Conservation (phyloP, 495 filamentous ascomycete genomes). For the Aspergillus biplanus region DNA sequence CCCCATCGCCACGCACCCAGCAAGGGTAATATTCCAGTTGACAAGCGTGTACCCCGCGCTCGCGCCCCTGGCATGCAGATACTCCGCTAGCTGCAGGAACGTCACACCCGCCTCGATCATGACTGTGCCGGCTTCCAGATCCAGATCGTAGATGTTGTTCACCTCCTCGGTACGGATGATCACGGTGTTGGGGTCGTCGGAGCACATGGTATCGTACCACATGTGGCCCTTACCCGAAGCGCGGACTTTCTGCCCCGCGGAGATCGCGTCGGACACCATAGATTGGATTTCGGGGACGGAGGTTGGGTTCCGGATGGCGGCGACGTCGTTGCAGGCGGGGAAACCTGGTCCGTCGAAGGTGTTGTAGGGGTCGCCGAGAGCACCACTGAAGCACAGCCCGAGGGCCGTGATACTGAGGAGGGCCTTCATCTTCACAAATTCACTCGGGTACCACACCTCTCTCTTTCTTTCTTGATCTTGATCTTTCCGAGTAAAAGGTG, state of each 20-base stretch:
- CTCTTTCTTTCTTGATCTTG: not conserved
- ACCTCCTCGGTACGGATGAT: slow-evolving; percentile 22
- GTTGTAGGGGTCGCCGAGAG: slow-evolving; percentile 13
- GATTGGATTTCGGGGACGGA: slow-evolving; percentile 15
- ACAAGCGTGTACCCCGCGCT: slow-evolving; percentile 21
- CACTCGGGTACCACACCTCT: not conserved
- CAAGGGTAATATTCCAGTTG: slow-evolving; percentile 23
- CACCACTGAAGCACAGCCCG: not conserved
- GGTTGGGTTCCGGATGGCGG: slow-evolving; percentile 10
- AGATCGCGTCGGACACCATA: slow-evolving; percentile 17
- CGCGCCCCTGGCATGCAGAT: slow-evolving; percentile 17
- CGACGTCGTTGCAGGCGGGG: slow-evolving; percentile 21
- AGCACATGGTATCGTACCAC: slow-evolving; percentile 27
- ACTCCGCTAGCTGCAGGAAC: slow-evolving; percentile 22
- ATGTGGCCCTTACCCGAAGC: slow-evolving; percentile 21
- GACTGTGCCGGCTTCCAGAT: slow-evolving; percentile 16
- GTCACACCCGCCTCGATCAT: slow-evolving; percentile 24
- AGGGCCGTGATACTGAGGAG: not conserved
- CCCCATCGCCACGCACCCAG: slow-evolving; percentile 22
- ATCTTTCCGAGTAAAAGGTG: too few species aligned
- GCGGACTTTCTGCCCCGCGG: slow-evolving; percentile 15
- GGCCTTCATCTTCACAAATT: not conserved
- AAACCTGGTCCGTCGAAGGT: slow-evolving; percentile 22
- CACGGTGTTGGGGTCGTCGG: slow-evolving; percentile 23
- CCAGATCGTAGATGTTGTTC: slow-evolving; percentile 19